Conservation (phyloP, 768 basidiomycete species). For the Crepidotus variabilis region DNA sequence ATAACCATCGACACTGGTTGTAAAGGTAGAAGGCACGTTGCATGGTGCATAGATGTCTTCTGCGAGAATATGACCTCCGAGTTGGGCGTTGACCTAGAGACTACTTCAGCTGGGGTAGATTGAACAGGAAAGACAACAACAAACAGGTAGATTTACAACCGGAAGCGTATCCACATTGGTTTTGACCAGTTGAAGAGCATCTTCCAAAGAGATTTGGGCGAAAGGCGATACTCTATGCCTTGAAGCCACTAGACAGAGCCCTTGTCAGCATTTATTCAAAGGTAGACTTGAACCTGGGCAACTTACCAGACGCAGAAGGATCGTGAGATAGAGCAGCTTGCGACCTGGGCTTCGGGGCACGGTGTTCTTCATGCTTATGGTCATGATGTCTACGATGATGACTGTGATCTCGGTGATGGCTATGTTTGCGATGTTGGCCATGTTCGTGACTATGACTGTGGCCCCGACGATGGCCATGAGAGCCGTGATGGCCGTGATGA, state of each 20-base stretch:
- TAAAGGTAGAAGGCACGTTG: slow-evolving; percentile 58
- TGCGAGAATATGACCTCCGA: slow-evolving; percentile 72
- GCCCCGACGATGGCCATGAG: too few species aligned
- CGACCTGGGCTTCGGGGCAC: slow-evolving; percentile 51
- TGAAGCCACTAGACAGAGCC: slow-evolving; percentile 50
- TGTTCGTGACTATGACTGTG: slow-evolving; percentile 10
- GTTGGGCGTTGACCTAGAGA: slow-evolving; percentile 49
- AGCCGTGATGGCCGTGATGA: too few species aligned
- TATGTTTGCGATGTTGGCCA: slow-evolving; percentile 35
- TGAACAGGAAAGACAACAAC: slow-evolving; percentile 8
- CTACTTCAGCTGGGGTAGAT: not conserved
- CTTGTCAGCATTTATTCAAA: not conserved
- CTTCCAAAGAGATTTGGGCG: slow-evolving; percentile 60
- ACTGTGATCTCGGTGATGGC: slow-evolving; percentile 30
- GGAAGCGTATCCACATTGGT: slow-evolving; percentile 30
- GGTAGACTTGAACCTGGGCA: not conserved
- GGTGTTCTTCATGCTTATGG: slow-evolving; percentile 26
- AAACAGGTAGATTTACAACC: slow-evolving; percentile 35
- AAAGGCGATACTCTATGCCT: slow-evolving; percentile 79
- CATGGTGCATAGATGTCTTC: slow-evolving; percentile 67
- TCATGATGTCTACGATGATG: slow-evolving; percentile 27
- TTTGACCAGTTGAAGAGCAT: slow-evolving; percentile 58
- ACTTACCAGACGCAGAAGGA: slow-evolving; percentile 61
- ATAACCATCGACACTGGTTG: slow-evolving; percentile 89
- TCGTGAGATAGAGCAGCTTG: slow-evolving; percentile 54